Evolutionary conservation across 1,284 basidiomycete genomes (phyloP), one percentile per base, ranked within the genome.

Genomic region (Naganishia albida): DNA sequence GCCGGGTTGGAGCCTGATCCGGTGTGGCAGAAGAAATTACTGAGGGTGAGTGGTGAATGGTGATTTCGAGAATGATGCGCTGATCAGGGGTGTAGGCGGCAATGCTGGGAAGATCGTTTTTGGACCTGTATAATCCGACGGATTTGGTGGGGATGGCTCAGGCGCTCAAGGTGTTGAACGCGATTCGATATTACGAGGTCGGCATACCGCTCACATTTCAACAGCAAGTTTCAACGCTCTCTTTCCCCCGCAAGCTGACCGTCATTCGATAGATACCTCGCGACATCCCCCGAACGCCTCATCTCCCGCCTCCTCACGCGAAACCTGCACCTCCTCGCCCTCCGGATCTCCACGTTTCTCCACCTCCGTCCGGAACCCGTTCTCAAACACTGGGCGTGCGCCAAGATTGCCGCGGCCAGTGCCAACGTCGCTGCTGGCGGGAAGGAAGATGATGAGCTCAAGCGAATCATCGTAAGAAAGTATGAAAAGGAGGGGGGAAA

Each of bases 361-460:
- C 84, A 85, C 7, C 82, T 97, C 25, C 88, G 90, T 30, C 89
- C 92, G 0, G 90, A 94, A 68, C 83, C 86, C 0, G 93, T 99
- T 0, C 82, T 99, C 50, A 91, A 89, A 72, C 95, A 98, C 75
- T 99, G 96, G 96, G 94, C 96, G 0, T 88, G 87, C 67, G 89
- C 91, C 7, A 95, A 96, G 78, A 94, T 99, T 65, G 78, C 87
- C 28, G 85, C 83, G 3, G 82, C 82, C 49, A 85, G 85, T 63
- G 81, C 81, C 0, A 85, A 85, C 59, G 76, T 70, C 1, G 73
- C 83, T 7, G 73, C 70, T 2, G 82, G 81, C 40, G 86, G 84
- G 15, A 43, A 43, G 28, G 43, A 62, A 40, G 92, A 96, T 71
- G 88, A 90, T 52, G 86, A 86, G 50, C 82, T 96, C 6, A 93